Percentiles rank a stretch among this genome's conserved stretches.
These are phyloP conservation scores for Periconia sp. DNA, from an alignment of 2,329 filamentous ascomycete genomes.

Conservation along the genomic window DNA sequence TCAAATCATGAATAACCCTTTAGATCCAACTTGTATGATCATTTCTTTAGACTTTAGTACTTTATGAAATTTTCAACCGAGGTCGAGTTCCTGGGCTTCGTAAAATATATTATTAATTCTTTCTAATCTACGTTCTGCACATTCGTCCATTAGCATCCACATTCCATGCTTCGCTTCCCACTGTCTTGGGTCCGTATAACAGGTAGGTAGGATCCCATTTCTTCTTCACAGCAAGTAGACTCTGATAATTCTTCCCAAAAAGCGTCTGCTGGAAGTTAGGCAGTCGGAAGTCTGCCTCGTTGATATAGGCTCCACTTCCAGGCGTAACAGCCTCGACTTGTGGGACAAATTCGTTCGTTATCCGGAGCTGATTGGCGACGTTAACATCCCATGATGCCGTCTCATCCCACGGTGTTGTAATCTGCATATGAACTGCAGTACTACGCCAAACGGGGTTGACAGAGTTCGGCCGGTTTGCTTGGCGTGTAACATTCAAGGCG, in stretches of 20 bases:
- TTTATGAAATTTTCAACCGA: too few species aligned
- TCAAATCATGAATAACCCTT: too few species aligned
- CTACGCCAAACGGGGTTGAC: slow-evolving; percentile 22
- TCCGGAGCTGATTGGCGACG: neutral
- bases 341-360: slow-evolving; percentile 12
- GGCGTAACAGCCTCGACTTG: slow-evolving; percentile 6
- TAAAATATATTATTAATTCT: too few species aligned
- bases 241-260: slow-evolving; percentile 16
- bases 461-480: slow-evolving; percentile 5
- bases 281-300: slow-evolving; percentile 15
- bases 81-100: too few species aligned
- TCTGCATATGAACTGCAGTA: slow-evolving; percentile 1
- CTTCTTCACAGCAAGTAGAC: slow-evolving; percentile 15
- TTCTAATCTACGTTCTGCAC: too few species aligned
- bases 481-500: slow-evolving; percentile 9
- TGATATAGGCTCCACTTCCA: slow-evolving; percentile 18
- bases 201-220: slow-evolving; percentile 15
- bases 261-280: slow-evolving; percentile 12
- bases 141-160: slow-evolving; percentile 6
- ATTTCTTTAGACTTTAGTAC: too few species aligned
- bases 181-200: slow-evolving; percentile 12
- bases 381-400: neutral
- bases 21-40: too few species aligned
- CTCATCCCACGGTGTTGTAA: slow-evolving; percentile 4
- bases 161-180: slow-evolving; percentile 14